Base-by-base conservation (phyloP, 2,329 filamentous ascomycete genomes). In the Paracoccidioides brasiliensis region DNA sequence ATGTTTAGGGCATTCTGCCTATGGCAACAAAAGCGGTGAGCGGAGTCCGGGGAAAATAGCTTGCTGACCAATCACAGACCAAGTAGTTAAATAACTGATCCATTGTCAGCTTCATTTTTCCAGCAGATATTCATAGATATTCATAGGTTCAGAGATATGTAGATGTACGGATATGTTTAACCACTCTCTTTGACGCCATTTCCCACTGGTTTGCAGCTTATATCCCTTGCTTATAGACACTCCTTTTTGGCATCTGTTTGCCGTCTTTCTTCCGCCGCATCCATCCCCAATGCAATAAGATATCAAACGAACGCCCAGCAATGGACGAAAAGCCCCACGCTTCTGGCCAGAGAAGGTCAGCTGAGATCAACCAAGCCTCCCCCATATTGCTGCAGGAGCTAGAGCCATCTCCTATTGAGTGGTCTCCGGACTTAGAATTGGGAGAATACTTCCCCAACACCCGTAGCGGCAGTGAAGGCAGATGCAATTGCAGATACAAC, bases 351-450 rank as follows among this genome's bases (percentile, higher is more conserved):
- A 35, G 15, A 41, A n/a, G 48, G 22, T 15, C 15, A n/a, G 2
- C 48, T 2, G 33, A 38, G 9, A 50, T 38, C 15, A 9, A 43
- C 37, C n/a, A 45, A 45, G 43, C 12, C 6, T 37, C 37, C 33
- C 8, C 14, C 4, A n/a, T 30, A n/a, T 15, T 53, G 5, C 78
- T 95, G 56, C 78, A 85, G 53, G 82, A 91, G 66, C 76, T 96
- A 59, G 90, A 95, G 54, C 90, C 90, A 3, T 83, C 83, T 28
- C 90, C 90, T 0, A 88, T 95, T 45, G 77, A 82, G 56, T 70
- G 67, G 43, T 64, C 63, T 14, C 63, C 65, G 49, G 71, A 77
- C 54, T 63, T 71, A 35, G 77, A 82, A 57, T 76, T 78, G 55
- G 79, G 74, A 58, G 70, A 70, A 50, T 79, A 79, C 59, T 71